These are phyloP conservation scores for Blastocystis sp. DNA, from an alignment of 352 stramenopile species.

Conservation along the genomic window DNA sequence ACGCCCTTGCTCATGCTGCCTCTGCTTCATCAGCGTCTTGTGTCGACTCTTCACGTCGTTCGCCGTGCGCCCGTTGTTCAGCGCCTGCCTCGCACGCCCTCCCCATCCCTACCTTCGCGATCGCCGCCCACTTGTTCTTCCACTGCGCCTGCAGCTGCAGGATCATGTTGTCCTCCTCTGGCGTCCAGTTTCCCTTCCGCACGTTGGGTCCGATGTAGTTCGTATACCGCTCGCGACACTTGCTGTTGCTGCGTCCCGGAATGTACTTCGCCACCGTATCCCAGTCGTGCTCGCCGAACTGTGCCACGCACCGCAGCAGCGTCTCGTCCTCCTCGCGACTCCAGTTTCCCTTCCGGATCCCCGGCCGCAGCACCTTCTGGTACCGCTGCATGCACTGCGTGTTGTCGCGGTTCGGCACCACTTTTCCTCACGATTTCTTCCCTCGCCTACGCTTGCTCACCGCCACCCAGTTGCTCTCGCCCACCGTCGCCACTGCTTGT, in stretches of 20 bases:
- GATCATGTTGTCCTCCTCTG: constrained; percentile 77
- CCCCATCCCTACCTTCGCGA: constrained; percentile 65
- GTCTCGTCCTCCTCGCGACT: neutral
- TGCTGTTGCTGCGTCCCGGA: constrained; percentile 59
- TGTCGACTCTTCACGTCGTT: constrained; percentile 15
- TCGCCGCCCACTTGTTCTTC: constrained; percentile 80
- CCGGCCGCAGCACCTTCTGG: constrained; percentile 8
- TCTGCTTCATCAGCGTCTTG: neutral
- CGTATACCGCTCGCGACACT: constrained; percentile 74
- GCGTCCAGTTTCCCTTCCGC: constrained; percentile 66
- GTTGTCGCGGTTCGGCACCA: neutral
- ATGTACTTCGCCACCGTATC: constrained; percentile 64
- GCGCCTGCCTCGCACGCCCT: neutral
- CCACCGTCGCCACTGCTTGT: neutral
- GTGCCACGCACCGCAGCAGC: neutral
- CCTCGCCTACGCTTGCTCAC: neutral
- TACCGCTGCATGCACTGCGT: constrained; percentile 42
- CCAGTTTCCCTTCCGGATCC: constrained; percentile 24
- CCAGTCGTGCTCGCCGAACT: constrained; percentile 69
- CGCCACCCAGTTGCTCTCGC: neutral
- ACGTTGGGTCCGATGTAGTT: constrained; percentile 76
- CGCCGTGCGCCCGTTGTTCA: neutral
- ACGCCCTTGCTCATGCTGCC: neutral
- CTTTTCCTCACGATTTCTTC: neutral
- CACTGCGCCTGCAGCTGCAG: constrained; percentile 73